Base-by-base conservation (phyloP, 2,329 filamentous ascomycete genomes). In the Cordyceps farinosa region DNA sequence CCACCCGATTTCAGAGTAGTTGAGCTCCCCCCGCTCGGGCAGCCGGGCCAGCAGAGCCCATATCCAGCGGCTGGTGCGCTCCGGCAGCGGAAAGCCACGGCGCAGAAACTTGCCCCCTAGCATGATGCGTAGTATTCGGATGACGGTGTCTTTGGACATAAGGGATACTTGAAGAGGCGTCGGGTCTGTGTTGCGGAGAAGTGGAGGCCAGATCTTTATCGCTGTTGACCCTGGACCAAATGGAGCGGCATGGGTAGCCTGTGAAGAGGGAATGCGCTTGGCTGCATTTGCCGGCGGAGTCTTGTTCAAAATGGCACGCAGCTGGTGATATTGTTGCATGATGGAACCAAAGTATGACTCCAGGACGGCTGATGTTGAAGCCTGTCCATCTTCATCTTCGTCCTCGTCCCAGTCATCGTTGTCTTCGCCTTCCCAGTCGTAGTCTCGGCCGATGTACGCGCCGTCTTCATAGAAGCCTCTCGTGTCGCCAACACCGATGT, bases 1-100 rank as follows among this genome's bases (percentile, higher is more conserved):
- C 70, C 87, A 86, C 5, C 87, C 88, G 38, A 96, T 85, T 70
- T 95, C 90, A 50, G 87, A 84, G 66, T 91, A 89, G 65, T 86
- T 85, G 73, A 97, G 78, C 73, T 90, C 87, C 1, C 92, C 92
- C 10, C 86, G 78, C 42, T 91, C 90, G 0, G 90, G 88, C 64
- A 94, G 82, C 63, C 87, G 84, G 3, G 90, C 91, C 51, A 97
- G 79, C 63, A 97, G 75, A 0, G 89, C 87, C 93, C 92, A 97
- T 4, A 91, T 79, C 94, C 94, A 98, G 17, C 87, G 83, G 65
- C 91, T 92, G 5, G 90, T 87, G 54, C 87, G 84, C 69, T 85
- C 83, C 32, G 85, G 80, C 36, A 92, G 78, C 36, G 82, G 80
- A 29, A 80, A 76, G n/a, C 83, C 84, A 56, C 82, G 83, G 52